phyloP scores from a whole-genome alignment of 345 rosid genomes.

The Brassica incana region DNA sequence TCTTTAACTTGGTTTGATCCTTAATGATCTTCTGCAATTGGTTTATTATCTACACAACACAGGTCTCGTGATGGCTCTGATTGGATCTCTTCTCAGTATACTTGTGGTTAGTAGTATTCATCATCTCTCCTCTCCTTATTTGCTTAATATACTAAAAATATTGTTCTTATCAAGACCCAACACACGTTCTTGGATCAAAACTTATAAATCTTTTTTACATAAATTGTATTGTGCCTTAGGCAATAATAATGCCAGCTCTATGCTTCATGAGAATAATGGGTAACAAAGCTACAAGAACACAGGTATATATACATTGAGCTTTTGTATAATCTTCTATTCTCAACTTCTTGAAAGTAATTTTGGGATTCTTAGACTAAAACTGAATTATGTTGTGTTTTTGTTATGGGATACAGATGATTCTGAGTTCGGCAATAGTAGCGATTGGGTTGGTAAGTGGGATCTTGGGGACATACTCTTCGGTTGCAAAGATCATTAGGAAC shows the following conservation, averaged over 20 bases:
- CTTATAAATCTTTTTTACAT: not conserved
- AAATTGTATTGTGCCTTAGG: slow-evolving; percentile 45
- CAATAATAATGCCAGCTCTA: slow-evolving; percentile 70
- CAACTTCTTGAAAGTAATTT: not conserved
- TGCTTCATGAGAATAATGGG: slow-evolving; percentile 77
- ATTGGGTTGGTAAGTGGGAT: slow-evolving; percentile 55
- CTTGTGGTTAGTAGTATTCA: slow-evolving; percentile 59
- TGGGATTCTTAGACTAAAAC: not conserved
- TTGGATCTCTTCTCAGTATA: slow-evolving; percentile 78
- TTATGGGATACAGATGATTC: slow-evolving; percentile 45
- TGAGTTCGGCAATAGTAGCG: slow-evolving; percentile 42
- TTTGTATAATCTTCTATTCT: slow-evolving; percentile 19
- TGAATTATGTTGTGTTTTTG: not conserved
- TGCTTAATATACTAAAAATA: not conserved
- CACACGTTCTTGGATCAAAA: slow-evolving; percentile 12
- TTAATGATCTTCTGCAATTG: not conserved
- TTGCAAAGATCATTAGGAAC: slow-evolving; percentile 44
- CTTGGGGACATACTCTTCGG: slow-evolving; percentile 68
- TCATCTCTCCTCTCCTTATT: slow-evolving; percentile 3
- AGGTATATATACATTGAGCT: slow-evolving; percentile 40
- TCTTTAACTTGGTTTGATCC: not conserved
- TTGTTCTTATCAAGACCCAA: not conserved
- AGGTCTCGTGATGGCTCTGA: slow-evolving; percentile 87
- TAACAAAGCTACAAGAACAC: slow-evolving; percentile 62
- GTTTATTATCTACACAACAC: not conserved